Evolutionary conservation across 164 flowering plant species (phyloP).

Genomic region (Warburgia ugandensis): DNA sequence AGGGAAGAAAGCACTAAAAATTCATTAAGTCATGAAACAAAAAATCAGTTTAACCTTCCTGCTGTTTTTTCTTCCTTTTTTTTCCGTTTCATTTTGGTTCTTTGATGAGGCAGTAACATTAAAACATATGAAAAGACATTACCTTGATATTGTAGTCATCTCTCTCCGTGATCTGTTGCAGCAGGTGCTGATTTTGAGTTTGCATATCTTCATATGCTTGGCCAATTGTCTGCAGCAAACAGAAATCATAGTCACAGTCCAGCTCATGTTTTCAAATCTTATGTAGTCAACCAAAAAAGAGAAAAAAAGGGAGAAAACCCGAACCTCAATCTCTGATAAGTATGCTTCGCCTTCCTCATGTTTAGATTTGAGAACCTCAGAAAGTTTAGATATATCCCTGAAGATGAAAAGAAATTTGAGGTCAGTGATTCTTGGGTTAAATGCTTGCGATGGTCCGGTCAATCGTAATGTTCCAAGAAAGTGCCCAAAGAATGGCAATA

Average conservation of each 20-base stretch:
- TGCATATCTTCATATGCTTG: slow-evolving; percentile 97
- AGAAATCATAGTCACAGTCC: slow-evolving; percentile 9
- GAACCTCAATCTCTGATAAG: slow-evolving; percentile 90
- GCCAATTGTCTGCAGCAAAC: slow-evolving; percentile 69
- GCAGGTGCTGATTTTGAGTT: slow-evolving; percentile 84
- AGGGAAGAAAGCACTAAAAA: not conserved
- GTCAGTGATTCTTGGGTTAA: too few species aligned
- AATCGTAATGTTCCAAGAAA: too few species aligned
- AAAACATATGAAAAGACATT: slow-evolving; percentile 2
- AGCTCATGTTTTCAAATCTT: not conserved
- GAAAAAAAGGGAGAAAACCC: slow-evolving; percentile 7
- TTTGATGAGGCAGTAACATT: not conserved
- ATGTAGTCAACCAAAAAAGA: not conserved
- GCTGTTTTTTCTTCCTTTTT: too few species aligned
- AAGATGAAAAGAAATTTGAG: slow-evolving; percentile 8
- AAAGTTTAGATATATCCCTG: slow-evolving; percentile 55
- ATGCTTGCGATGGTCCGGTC: too few species aligned
- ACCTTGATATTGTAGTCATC: slow-evolving; percentile 99
- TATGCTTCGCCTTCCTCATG: slow-evolving; percentile 86
- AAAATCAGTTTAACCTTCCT: too few species aligned
- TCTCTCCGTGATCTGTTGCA: slow-evolving; percentile 93
- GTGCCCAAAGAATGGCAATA: too few species aligned
- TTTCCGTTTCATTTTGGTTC: not conserved
- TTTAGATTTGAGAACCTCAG: slow-evolving; percentile 71
- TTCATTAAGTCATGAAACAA: too few species aligned